A percentile compares a stretch with the other conserved stretches of the same genome.
Evolutionary conservation across 345 rosid species (phyloP).

Genomic region (Hibiscus trionum): DNA sequence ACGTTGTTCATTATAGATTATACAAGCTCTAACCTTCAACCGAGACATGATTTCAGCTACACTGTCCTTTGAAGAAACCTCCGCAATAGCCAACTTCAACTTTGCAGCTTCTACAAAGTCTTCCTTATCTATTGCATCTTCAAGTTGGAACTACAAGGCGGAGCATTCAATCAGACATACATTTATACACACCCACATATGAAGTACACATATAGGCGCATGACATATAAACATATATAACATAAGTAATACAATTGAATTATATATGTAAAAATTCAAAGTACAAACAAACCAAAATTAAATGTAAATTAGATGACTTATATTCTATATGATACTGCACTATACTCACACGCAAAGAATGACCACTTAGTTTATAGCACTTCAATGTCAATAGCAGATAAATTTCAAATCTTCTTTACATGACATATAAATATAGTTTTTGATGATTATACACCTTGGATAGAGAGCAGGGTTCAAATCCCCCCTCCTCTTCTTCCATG

Average conservation of each 20-base stretch:
- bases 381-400: not conserved
- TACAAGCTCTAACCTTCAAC: constrained; percentile 46
- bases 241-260: not conserved
- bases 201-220: too few relatives aligned
- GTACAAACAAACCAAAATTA: not conserved
- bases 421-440: too few relatives aligned
- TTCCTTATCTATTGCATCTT: constrained; percentile 81
- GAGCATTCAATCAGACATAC: constrained; percentile 1
- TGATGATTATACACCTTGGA: not conserved
- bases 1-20: not conserved
- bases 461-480: not conserved
- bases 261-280: not conserved
- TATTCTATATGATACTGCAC: not conserved
- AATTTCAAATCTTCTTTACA: not conserved
- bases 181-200: not conserved
- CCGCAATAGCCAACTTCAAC: constrained; percentile 61
- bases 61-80: constrained; percentile 59
- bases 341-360: not conserved
- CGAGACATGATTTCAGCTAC: constrained; percentile 74
- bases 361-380: not conserved
- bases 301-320: not conserved
- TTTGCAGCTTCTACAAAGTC: constrained; percentile 84
- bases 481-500: not conserved
- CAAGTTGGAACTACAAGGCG: constrained; percentile 66
- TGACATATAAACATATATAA: not conserved